Percentiles rank a stretch among this genome's conserved stretches.
Evolutionary conservation across 331 rosid species (phyloP).

Genomic region (Spiraea crenata): DNA sequence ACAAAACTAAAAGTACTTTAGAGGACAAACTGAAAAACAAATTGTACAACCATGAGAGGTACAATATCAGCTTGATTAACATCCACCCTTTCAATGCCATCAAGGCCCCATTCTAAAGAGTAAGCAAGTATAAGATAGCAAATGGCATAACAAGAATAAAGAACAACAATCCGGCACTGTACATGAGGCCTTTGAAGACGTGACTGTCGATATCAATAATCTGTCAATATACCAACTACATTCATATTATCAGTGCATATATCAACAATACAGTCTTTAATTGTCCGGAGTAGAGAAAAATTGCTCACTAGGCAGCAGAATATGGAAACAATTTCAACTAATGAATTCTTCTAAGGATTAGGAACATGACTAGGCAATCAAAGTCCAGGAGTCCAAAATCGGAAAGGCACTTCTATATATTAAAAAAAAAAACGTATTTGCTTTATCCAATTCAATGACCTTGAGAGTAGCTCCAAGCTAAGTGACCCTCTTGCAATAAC

Average conservation of each 20-base stretch:
- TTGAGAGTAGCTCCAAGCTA: slow-evolving; percentile 57
- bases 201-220: too few relatives aligned
- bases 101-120: slow-evolving; percentile 74
- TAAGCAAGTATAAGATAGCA: background rate
- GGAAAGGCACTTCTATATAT: background rate
- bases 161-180: too few relatives aligned
- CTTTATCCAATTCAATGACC: slow-evolving; percentile 65
- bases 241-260: too few relatives aligned
- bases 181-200: too few relatives aligned
- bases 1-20: slow-evolving; percentile 19
- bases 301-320: background rate
- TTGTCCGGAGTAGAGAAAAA: too few relatives aligned
- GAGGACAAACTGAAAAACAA: slow-evolving; percentile 17
- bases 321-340: background rate
- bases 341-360: background rate
- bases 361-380: background rate
- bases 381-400: background rate
- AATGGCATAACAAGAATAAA: background rate
- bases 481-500: slow-evolving; percentile 71
- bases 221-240: too few relatives aligned
- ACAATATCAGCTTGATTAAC: slow-evolving; percentile 94
- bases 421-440: slow-evolving; percentile 40
- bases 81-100: slow-evolving; percentile 81
- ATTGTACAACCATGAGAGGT: slow-evolving; percentile 71
- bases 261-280: too few relatives aligned